Evolutionary conservation across 2,329 filamentous ascomycete genomes (phyloP), one percentile per base, ranked within the genome.

Genomic region (Orbilia blumenaviensis): DNA sequence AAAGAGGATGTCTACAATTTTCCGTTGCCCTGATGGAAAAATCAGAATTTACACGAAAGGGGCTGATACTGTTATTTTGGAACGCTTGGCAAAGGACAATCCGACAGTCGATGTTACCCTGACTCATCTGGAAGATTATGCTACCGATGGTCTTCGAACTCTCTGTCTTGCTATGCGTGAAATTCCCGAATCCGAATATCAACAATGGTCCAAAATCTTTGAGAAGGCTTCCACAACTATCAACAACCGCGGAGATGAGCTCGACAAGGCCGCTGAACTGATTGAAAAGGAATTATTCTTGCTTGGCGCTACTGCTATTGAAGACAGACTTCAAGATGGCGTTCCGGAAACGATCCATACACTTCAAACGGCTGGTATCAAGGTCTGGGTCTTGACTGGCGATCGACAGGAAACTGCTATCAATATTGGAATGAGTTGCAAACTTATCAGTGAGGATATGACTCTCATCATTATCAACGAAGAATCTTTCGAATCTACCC

Each of bases 401-500:
- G 95, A 99, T 85, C 89, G 95, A 80, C 96, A 99, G 84, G 95
- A 99, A 84, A 99, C 95, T 27, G 95, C 95, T 68, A 99, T 99
- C 87, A 99, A 99, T 83, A 99, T 99, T 79, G 95, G 96, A 78
- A 99, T 99, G 95, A 97, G 93, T 82, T 99, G 95, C 85, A 98
- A 98, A 84, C 88, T 99, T 58, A 92, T 99, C 76, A 97, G 93
- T 79, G 95, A 99, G 83, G 96, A 99, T 80, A 99, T 99, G 95
- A 97, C 95, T 81, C 87, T 99, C 9, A 85, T 99, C 66, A 97
- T 99, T 80, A 88, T 99, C 81, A 99, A 99, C 81, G 95, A 99
- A 82, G 94, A 98, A 80, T 87, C 85, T 56, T 87, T 93, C 12
- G 86, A 87, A 36, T 92, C 89, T 3, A 98, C 95, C 2, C 87